These are phyloP conservation scores for Exophiala aquamarina DNA, from an alignment of 2,329 filamentous ascomycete genomes.

Conservation along the genomic window DNA sequence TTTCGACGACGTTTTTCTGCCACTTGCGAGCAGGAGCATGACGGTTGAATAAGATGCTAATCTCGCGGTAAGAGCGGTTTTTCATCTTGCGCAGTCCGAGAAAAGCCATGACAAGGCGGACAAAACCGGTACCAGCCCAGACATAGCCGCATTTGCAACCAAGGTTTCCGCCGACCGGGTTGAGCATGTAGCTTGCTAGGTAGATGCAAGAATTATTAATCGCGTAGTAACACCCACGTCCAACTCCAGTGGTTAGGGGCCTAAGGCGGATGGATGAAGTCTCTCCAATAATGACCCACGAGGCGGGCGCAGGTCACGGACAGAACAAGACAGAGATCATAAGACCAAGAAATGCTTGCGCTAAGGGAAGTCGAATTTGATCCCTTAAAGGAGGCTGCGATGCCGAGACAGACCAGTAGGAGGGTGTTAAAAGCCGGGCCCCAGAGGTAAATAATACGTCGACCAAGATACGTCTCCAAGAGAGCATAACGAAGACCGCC, in stretches of 20 bases:
- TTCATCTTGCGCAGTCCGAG: conserved; percentile 59
- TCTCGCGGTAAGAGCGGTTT: conserved; percentile 59
- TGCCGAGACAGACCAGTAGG: conserved; percentile 59
- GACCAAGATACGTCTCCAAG: conserved; percentile 64
- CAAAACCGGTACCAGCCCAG: conserved; percentile 58
- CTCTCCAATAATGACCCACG: conserved; percentile 67
- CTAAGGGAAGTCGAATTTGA: conserved; percentile 46
- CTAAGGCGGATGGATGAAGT: conserved; percentile 65
- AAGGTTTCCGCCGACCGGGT: conserved; percentile 43
- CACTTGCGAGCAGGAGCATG: conserved; percentile 53
- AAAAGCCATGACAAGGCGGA: conserved; percentile 54
- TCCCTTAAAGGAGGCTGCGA: conserved; percentile 54
- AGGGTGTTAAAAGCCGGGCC: conserved; percentile 55
- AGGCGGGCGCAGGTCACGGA: conserved; percentile 62
- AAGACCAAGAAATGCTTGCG: conserved; percentile 63
- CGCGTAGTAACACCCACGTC: conserved; percentile 64
- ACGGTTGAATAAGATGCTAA: conserved; percentile 61
- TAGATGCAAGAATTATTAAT: conserved; percentile 68
- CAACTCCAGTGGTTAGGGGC: conserved; percentile 65
- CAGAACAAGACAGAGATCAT: conserved; percentile 67
- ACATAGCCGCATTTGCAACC: conserved; percentile 60
- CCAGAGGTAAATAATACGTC: conserved; percentile 65
- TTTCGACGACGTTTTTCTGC: conserved; percentile 51
- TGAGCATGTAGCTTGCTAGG: conserved; percentile 45
- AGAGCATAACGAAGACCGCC: conserved; percentile 63